Evolutionary conservation across 371 early-diverging fungal genomes (phyloP), one percentile per base, ranked within the genome.

Genomic region (Capillidium heterosporum): DNA sequence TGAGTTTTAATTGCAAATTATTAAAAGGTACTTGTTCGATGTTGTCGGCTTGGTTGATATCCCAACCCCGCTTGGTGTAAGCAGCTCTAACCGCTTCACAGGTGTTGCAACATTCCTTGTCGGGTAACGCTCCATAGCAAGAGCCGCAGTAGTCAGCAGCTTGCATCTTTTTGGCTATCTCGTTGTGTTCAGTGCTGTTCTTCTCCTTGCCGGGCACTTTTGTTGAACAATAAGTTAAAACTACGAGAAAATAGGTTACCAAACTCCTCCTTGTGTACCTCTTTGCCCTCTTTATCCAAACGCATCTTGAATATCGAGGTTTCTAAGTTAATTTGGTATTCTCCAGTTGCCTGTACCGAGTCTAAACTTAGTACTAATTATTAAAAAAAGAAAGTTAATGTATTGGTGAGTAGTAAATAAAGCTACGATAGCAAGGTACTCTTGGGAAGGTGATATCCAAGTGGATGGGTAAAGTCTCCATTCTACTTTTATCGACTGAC

Each of bases 11-110:
- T 19, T 59, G 24, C 1, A 11, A 49, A 35, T 3, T 5, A 21
- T n/a, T 17, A n/a, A 1, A 57, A 48, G 56, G 8, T 60, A 81
- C 84, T 74, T 95, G 96, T 59, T 89, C 92, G 56, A 92, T 80
- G 1, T 67, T 55, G 48, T 87, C 84, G 0, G 80, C 74, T 48
- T 79, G 63, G 5, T 66, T 70, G 51, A 87, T 80, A 0, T 86
- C 81, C 95, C 94, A 94, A 27, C 88, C 87, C 40, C 67, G 67
- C 23, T 72, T 73, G 1, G 66, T 71, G 63, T 97, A 95, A 0
- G 95, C 91, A 60, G 81, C 75, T 32, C 82, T 77, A 19, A 97
- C 91, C 15, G 87, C 91, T 32, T 87, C 87, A 66, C 98, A 97
- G 0, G 90, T 87, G 64, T 93, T 88, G 69, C 98, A 95, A 73